Percentiles rank a stretch among this genome's conserved stretches.
Conservation (phyloP, 805 yeast genomes). For the Saccharomyces paradoxus region DNA sequence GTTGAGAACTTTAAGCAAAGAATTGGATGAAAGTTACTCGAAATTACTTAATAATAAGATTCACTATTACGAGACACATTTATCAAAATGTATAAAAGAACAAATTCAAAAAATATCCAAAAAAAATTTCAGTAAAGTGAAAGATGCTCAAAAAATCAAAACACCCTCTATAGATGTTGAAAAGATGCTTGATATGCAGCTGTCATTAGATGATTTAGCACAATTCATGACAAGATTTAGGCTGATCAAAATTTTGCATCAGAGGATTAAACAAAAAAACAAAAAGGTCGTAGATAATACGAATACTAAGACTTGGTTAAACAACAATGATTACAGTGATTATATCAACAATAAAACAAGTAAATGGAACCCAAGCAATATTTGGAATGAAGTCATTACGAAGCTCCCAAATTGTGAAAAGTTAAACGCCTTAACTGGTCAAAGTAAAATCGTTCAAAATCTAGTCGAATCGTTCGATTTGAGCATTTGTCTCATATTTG, state of each 20-base stretch:
- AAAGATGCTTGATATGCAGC: background rate
- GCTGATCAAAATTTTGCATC: background rate
- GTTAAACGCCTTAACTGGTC: slow-evolving; percentile 4
- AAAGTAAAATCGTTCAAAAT: slow-evolving; percentile 5
- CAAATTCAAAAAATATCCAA: background rate
- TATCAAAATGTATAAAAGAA: slow-evolving; percentile 10
- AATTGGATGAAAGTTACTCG: slow-evolving; percentile 14
- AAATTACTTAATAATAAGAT: slow-evolving; percentile 25
- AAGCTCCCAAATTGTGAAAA: slow-evolving; percentile 20
- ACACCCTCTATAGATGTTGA: background rate
- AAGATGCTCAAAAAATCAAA: background rate
- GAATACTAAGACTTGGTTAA: background rate
- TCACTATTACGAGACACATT: slow-evolving; percentile 19
- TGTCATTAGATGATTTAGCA: background rate
- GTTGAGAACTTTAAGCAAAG: slow-evolving; percentile 8
- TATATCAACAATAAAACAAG: slow-evolving; percentile 23
- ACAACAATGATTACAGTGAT: background rate
- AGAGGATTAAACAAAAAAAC: background rate
- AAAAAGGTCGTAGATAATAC: background rate
- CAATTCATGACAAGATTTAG: background rate
- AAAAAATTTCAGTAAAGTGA: background rate
- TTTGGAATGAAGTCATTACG: slow-evolving; percentile 31
- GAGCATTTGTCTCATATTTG: background rate
- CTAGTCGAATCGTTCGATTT: background rate
- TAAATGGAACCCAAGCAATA: slow-evolving; percentile 39